phyloP scores from a whole-genome alignment of 192 early-diverging fungal genomes.

The Funneliformis mosseae region DNA sequence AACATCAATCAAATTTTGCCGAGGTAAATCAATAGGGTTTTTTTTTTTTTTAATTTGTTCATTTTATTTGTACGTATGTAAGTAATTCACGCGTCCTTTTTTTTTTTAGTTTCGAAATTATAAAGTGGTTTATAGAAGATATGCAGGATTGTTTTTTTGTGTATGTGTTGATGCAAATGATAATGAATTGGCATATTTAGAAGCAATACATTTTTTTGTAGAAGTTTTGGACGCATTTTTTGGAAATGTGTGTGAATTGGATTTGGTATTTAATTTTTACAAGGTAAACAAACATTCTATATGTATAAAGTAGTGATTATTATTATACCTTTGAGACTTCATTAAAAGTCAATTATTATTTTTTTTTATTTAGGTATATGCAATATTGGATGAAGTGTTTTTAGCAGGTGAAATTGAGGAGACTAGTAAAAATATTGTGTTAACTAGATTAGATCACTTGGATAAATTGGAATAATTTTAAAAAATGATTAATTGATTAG shows the following conservation, averaged over 20 bases:
- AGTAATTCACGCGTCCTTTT: slow-evolving; percentile 3
- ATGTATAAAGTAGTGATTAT: background rate
- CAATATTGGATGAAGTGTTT: slow-evolving; percentile 97
- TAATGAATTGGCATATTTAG: slow-evolving; percentile 93
- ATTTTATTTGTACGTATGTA: background rate
- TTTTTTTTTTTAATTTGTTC: background rate
- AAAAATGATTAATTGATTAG: background rate
- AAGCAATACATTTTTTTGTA: slow-evolving; percentile 99
- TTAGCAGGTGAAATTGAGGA: slow-evolving; percentile 98
- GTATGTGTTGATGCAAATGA: slow-evolving; percentile 99
- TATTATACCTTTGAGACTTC: background rate
- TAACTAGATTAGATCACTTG: slow-evolving; percentile 76
- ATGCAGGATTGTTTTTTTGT: slow-evolving; percentile 98
- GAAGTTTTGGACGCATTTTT: slow-evolving; percentile 98
- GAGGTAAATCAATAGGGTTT: slow-evolving; percentile 61
- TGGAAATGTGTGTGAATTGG: slow-evolving; percentile 97
- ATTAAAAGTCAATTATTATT: background rate
- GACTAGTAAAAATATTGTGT: slow-evolving; percentile 79
- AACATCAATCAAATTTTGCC: slow-evolving; percentile 97
- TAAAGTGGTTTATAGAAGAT: slow-evolving; percentile 97
- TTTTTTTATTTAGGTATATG: slow-evolving; percentile 71
- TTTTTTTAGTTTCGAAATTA: slow-evolving; percentile 85
- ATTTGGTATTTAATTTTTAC: slow-evolving; percentile 98
- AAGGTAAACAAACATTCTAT: slow-evolving; percentile 49
- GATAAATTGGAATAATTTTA: slow-evolving; percentile 65